Evolutionary conservation across 1,139 yeast species (phyloP).

Genomic region (Taiozyma sp.): DNA sequence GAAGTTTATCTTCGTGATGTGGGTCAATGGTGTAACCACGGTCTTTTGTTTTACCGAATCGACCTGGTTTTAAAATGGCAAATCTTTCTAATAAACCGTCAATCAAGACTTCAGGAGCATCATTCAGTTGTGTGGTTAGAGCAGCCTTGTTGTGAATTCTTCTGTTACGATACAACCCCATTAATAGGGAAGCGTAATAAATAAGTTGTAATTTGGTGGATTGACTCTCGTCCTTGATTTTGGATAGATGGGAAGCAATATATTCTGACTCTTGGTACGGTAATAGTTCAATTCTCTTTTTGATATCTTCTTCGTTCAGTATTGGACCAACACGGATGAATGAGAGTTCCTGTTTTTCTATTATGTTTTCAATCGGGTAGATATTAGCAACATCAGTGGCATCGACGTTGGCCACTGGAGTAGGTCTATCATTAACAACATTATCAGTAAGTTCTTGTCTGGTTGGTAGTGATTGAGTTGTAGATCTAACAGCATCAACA

Average conservation of each 20-base stretch:
- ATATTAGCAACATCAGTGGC: slow-evolving; percentile 81
- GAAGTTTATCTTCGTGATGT: slow-evolving; percentile 74
- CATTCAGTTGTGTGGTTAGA: slow-evolving; percentile 54
- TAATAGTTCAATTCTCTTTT: slow-evolving; percentile 46
- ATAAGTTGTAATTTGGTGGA: slow-evolving; percentile 59
- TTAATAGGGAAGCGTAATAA: slow-evolving; percentile 70
- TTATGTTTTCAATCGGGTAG: slow-evolving; percentile 66
- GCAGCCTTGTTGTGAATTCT: slow-evolving; percentile 56
- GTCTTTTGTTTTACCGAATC: slow-evolving; percentile 68
- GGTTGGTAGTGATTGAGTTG: slow-evolving; percentile 71
- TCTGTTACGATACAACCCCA: slow-evolving; percentile 75
- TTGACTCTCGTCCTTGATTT: slow-evolving; percentile 39
- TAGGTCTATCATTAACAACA: slow-evolving; percentile 67
- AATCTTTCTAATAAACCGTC: slow-evolving; percentile 70
- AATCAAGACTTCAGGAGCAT: slow-evolving; percentile 67
- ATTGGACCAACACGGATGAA: slow-evolving; percentile 57
- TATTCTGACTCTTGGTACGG: slow-evolving; percentile 58
- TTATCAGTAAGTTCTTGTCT: slow-evolving; percentile 48
- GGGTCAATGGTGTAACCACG: slow-evolving; percentile 78
- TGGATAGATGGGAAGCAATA: slow-evolving; percentile 43
- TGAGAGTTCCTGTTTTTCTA: slow-evolving; percentile 61
- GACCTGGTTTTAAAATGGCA: slow-evolving; percentile 58
- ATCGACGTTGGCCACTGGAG: slow-evolving; percentile 68
- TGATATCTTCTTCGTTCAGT: slow-evolving; percentile 43
- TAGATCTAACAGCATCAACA: slow-evolving; percentile 68